Base-by-base conservation (phyloP, 768 basidiomycete genomes). In the Suillus fuscotomentosus region DNA sequence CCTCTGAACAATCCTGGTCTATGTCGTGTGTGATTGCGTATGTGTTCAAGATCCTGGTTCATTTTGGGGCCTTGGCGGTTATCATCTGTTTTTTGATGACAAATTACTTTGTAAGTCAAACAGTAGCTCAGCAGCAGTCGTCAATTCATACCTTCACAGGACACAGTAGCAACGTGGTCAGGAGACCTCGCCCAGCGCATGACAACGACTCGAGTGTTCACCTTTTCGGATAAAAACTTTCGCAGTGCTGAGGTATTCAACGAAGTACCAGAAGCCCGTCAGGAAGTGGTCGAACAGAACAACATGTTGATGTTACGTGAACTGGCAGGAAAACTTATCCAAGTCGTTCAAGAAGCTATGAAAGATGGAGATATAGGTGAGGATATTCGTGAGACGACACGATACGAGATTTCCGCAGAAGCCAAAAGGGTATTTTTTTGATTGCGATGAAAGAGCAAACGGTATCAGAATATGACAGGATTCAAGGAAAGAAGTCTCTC, bases 21-120 rank as follows among this genome's bases (percentile, higher is more conserved):
- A 27, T 0, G 11, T 47, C 13, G 9, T 0, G n/a, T 5, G 2
- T 11, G 9, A 3, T 27, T 27, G 3, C 27, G 3, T 27, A 3
- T 3, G 27, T 22, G 11, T 47, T 47, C 47, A 47, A 47, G 2
- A 47, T 47, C 4, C n/a, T 47, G 47, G 47, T 47, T 22, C n/a
- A 47, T 22, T 22, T 47, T 47, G 47, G 47, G 9, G 47, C 47
- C 47, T 47, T 47, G 47, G n/a, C 1, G n/a, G 47, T 47, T 5
- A 47, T 47, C 47, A 47, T 47, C 47, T 47, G 47, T 22, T 47
- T 47, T 47, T 47, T 47, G 11, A 5, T 47, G 22, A 47, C n/a
- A 27, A 27, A 27, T 3, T 27, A 27, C 27, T 27, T 27, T 3
- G 27, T 27, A 27, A 27, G 27, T 27, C 47, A 22, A 47, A 2